These are phyloP conservation scores for Craspedostauros australis DNA, from an alignment of 108 stramenopile species.

Conservation along the genomic window DNA sequence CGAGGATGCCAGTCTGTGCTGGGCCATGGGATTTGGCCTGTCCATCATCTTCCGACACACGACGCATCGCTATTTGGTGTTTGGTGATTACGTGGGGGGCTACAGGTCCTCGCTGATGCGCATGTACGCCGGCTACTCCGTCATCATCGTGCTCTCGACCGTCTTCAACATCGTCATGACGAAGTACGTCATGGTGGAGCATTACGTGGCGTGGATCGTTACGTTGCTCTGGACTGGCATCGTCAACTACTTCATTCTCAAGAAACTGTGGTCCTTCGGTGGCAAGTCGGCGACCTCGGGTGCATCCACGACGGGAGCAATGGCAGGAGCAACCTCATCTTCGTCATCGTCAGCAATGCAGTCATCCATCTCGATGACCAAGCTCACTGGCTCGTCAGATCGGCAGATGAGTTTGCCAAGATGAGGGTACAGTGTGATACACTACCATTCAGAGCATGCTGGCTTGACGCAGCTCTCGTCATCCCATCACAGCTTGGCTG, in stretches of 20 bases:
- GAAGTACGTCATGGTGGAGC: slow-evolving; percentile 12
- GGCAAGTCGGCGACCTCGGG: too few relatives aligned
- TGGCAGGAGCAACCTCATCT: too few relatives aligned
- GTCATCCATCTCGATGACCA: too few relatives aligned
- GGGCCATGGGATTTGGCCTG: slow-evolving; percentile 45
- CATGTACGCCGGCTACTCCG: slow-evolving; percentile 62
- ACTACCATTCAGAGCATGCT: too few relatives aligned
- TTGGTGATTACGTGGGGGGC: slow-evolving; percentile 65
- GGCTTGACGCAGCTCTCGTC: too few relatives aligned
- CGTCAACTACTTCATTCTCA: slow-evolving; percentile 68
- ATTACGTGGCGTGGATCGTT: slow-evolving; percentile 48
- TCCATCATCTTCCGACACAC: slow-evolving; percentile 57
- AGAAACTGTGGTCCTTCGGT: slow-evolving; percentile 53
- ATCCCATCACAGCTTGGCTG: too few relatives aligned
- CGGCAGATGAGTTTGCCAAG: too few relatives aligned
- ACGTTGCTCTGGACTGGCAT: slow-evolving; percentile 71
- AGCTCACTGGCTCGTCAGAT: too few relatives aligned
- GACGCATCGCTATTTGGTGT: slow-evolving; percentile 61
- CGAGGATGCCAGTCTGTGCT: slow-evolving; percentile 44
- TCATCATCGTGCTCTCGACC: slow-evolving; percentile 55
- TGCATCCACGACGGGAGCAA: too few relatives aligned
- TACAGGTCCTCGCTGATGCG: slow-evolving; percentile 42
- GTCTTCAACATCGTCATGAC: slow-evolving; percentile 55
- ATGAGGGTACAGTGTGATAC: too few relatives aligned
- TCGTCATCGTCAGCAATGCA: too few relatives aligned